Base-by-base conservation (phyloP, 208 protist species). In the Angomonas desouzai region DNA sequence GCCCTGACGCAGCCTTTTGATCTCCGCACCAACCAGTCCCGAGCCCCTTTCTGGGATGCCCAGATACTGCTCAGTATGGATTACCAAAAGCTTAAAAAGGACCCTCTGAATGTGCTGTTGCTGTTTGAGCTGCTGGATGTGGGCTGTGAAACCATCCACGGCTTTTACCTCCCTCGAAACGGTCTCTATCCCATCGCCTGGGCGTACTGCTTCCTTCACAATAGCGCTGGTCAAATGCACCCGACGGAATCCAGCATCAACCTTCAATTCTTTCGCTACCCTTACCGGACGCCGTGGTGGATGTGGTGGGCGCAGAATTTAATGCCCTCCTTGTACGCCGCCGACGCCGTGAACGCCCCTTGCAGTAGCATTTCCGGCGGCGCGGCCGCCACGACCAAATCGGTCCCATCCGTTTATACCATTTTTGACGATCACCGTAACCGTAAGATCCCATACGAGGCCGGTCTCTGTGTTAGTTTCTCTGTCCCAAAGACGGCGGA, bases 61-160 rank as follows among this genome's bases (percentile, higher is more conserved):
- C 70, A 87, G 58, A 22, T 96, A 13, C 58, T 55, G 22, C 64
- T 93, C 4, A 74, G 43, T 0, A 63, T 84, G 7, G 73, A 78
- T 36, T 2, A 16, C 2, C 62, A 70, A 16, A 25, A 28, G 13
- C 23, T 82, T 18, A 30, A 55, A 28, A 47, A 40, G 10, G 62
- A 57, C 3, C 55, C 56, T 0, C 61, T 64, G 22, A 62, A 79
- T 7, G 68, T 77, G 2, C 55, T 93, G 34, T 55, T 96, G 27
- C 75, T 96, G 32, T 72, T 96, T 16, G 89, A 96, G 62, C 76
- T 96, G 62, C 76, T 92, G 3, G 89, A 96, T 68, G 72, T 64
- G 22, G 83, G 82, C 61, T 77, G 62, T 29, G 83, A 89, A 55
- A 80, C 64, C 18, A 80, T 96, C 48, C 70, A 87, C 20, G 84